A percentile compares a stretch with the other conserved stretches of the same genome.
Evolutionary conservation across 768 basidiomycete genomes (phyloP).

Genomic region (Lactarius pseudohatsudake): DNA sequence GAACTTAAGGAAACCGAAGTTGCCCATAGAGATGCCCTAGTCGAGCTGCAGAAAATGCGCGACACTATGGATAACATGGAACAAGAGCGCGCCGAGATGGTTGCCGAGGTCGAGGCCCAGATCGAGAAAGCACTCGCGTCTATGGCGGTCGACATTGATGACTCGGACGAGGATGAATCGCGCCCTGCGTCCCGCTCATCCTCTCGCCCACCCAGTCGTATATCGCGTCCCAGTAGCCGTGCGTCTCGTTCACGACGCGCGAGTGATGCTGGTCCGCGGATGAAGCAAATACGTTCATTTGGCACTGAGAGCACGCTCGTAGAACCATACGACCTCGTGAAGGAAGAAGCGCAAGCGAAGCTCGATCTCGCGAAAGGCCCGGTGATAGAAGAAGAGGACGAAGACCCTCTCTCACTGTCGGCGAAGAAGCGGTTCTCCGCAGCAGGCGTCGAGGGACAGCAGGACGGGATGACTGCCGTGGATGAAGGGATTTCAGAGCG

Average conservation of each 20-base stretch:
- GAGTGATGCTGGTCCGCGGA: conserved; percentile 57
- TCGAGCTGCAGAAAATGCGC: conserved; percentile 83
- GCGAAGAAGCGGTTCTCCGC: conserved; percentile 83
- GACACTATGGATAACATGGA: conserved; percentile 87
- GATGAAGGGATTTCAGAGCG: conserved; percentile 82
- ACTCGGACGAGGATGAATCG: conserved; percentile 73
- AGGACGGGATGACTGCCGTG: conserved; percentile 83
- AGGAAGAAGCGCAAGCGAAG: conserved; percentile 46
- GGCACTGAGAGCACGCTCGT: conserved; percentile 81
- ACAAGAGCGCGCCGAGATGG: conserved; percentile 82
- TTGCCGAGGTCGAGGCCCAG: conserved; percentile 90
- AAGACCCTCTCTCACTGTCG: conserved; percentile 34
- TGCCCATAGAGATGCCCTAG: conserved; percentile 75
- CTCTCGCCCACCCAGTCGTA: conserved; percentile 22
- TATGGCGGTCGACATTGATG: conserved; percentile 79
- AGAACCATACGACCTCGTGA: conserved; percentile 50
- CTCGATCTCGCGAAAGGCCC: conserved; percentile 57
- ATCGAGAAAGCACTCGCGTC: conserved; percentile 83
- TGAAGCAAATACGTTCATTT: conserved; percentile 61
- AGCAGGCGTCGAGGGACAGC: conserved; percentile 57
- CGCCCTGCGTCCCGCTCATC: conserved; percentile 42
- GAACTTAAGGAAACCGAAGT: conserved; percentile 80
- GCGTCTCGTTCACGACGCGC: conserved; percentile 56
- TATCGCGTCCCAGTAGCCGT: conserved; percentile 46
- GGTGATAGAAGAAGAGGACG: conserved; percentile 48